These are phyloP conservation scores for Beauveria sp. DNA, from an alignment of 2,329 filamentous ascomycete genomes.

Conservation along the genomic window DNA sequence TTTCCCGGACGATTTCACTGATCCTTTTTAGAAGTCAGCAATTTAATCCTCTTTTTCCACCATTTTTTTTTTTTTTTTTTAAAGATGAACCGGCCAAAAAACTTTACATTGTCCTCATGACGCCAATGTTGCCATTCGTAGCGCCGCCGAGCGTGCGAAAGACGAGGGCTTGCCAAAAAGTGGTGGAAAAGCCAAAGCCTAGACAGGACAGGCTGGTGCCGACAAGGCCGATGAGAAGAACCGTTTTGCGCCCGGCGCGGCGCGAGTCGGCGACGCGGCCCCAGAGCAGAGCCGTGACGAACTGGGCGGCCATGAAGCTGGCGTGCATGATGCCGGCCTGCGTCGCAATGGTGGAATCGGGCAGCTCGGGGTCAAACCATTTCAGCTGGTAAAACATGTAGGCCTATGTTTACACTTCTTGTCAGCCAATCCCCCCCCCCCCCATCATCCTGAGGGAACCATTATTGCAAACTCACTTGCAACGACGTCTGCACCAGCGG, in stretches of 20 bases:
- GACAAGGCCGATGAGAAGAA: constrained; percentile 67
- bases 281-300: constrained; percentile 77
- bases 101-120: constrained; percentile 62
- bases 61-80: background rate
- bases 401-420: constrained; percentile 33
- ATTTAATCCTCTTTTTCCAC: background rate
- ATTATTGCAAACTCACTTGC: constrained; percentile 26
- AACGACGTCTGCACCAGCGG: constrained; percentile 73
- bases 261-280: constrained; percentile 60
- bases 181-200: constrained; percentile 58
- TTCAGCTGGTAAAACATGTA: constrained; percentile 89
- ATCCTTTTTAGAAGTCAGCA: constrained; percentile 29
- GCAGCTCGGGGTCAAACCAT: constrained; percentile 54
- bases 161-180: constrained; percentile 63
- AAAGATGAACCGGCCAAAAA: background rate
- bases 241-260: constrained; percentile 63
- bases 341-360: constrained; percentile 59
- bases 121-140: constrained; percentile 67
- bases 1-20: constrained; percentile 60
- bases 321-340: constrained; percentile 74
- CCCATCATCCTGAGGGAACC: background rate
- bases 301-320: constrained; percentile 75
- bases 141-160: constrained; percentile 62
- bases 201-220: constrained; percentile 45
- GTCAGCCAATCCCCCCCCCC: background rate